Base-by-base conservation (phyloP, 139 green algal species). In the Coelastrella sp. region DNA sequence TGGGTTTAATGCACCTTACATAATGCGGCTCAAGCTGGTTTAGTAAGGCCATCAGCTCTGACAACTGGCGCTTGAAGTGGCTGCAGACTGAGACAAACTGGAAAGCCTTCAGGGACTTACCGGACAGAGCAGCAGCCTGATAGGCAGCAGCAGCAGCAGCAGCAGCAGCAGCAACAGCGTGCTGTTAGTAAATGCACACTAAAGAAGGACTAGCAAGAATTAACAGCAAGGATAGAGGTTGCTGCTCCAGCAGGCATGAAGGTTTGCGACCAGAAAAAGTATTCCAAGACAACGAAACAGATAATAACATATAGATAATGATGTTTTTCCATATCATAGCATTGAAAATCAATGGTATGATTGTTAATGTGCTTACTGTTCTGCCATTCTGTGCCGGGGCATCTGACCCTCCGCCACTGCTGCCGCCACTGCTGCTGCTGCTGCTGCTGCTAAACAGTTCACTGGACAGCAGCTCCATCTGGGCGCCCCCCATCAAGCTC, bases 1-100 rank as follows among this genome's bases (percentile, higher is more conserved):
- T 99, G 78, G 98, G 98, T 93, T 99, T 99, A 93, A 99, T 99
- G 95, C 98, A 99, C 91, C 98, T 97, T 63, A 99, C 96, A 94
- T 99, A 99, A 94, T 99, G 98, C 56, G 98, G 98, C 93, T 99
- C 96, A 93, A 99, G 99, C 27, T 87, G 72, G 90, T 96, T 93
- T 83, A 99, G 95, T 83, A 97, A 95, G n/a, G 95, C 85, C 98
- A 99, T 99, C 11, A 99, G 95, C 74, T 98, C 97, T 5, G 80
- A 90, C 82, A 99, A 95, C 96, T 99, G 98, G 89, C 95, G 95
- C 95, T 99, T 99, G 96, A 99, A 99, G 82, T 96, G 94, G 79
- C 85, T 96, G 81, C 95, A 97, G 57, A 90, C 86, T 10, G 61
- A 80, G 59, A 87, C 78, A 87, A 91, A 91, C 87, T 91, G 61